phyloP scores from a whole-genome alignment of 1,284 basidiomycete genomes.

The Sutorius eximius region DNA sequence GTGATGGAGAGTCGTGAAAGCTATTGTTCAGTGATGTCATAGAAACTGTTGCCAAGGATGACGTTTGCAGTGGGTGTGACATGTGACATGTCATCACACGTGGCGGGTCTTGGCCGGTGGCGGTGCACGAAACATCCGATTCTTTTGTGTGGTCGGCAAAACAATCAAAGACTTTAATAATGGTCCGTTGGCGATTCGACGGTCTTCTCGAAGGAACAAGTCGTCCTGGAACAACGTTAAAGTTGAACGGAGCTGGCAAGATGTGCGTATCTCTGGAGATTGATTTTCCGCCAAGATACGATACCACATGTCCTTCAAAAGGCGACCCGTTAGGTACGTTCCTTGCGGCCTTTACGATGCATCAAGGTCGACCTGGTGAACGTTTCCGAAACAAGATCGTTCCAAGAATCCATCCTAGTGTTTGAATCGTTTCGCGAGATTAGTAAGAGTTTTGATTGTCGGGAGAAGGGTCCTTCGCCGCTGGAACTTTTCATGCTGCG shows the following conservation, averaged over 20 bases:
- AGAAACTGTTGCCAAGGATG: not conserved
- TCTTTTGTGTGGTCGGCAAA: too few species aligned
- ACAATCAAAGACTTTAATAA: too few species aligned
- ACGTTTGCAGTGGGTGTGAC: too few species aligned
- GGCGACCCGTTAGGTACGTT: too few species aligned
- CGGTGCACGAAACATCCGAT: not conserved
- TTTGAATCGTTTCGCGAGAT: not conserved
- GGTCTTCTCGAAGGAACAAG: not conserved
- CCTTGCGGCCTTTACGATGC: too few species aligned
- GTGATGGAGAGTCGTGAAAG: not conserved
- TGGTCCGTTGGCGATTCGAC: too few species aligned
- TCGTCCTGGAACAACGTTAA: not conserved
- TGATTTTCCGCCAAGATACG: not conserved
- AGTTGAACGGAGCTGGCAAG: not conserved
- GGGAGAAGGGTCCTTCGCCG: not conserved
- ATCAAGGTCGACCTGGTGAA: not conserved
- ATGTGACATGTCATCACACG: not conserved
- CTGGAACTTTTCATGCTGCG: not conserved
- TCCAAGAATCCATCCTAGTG: not conserved
- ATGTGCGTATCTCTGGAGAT: not conserved
- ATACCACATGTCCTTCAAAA: too few species aligned
- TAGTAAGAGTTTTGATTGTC: not conserved
- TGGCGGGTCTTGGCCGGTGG: not conserved
- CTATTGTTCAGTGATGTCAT: slow-evolving; percentile 7
- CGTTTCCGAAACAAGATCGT: not conserved